These are phyloP conservation scores for Psidium guajava DNA, from an alignment of 345 rosid genomes.

Conservation along the genomic window DNA sequence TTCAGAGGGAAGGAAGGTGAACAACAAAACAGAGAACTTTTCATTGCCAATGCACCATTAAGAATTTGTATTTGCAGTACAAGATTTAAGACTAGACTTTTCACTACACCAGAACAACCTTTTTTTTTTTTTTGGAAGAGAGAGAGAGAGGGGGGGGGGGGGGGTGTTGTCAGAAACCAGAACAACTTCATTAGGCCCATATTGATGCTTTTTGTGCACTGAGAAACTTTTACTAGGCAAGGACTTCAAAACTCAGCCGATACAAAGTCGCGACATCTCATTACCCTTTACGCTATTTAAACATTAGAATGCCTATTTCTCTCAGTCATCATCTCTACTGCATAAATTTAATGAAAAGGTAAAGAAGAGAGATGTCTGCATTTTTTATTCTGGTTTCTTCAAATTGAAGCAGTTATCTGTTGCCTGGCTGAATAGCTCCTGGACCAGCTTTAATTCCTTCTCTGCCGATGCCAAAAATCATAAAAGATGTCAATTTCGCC, in stretches of 20 bases:
- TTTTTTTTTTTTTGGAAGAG: too few relatives aligned
- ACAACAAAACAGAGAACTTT: not conserved
- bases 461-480: slow-evolving; percentile 34
- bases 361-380: not conserved
- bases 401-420: slow-evolving; percentile 79
- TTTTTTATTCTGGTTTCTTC: slow-evolving; percentile 57
- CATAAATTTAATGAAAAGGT: not conserved
- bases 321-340: not conserved
- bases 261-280: not conserved
- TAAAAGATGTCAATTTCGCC: not conserved
- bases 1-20: not conserved
- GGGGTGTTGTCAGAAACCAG: too few relatives aligned
- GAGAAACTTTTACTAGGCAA: not conserved
- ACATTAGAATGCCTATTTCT: not conserved
- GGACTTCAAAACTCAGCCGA: not conserved
- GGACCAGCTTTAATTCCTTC: slow-evolving; percentile 75
- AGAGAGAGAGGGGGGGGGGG: too few relatives aligned
- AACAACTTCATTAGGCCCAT: not conserved
- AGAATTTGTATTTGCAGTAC: not conserved
- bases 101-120: not conserved
- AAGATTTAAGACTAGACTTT: not conserved
- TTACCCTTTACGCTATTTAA: not conserved
- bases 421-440: slow-evolving; percentile 69
- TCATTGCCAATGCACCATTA: not conserved
- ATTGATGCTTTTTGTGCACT: not conserved